Evolutionary conservation across 139 green algal genomes (phyloP), one percentile per base, ranked within the genome.

Genomic region (Ettlia oleoabundans): DNA sequence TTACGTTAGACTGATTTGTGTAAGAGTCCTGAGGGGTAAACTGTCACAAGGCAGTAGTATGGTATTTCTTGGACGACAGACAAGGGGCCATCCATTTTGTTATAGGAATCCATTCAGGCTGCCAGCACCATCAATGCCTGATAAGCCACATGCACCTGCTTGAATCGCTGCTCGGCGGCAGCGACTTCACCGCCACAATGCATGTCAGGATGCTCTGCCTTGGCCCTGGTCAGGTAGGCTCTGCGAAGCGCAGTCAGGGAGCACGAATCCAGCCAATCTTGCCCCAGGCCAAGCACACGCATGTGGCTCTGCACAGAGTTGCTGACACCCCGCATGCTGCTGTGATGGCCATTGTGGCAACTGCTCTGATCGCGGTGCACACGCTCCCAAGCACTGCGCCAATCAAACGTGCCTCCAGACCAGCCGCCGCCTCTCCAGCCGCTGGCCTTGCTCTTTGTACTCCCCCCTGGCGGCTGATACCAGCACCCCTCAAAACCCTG

Each of bases 61-160:
- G n/a, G n/a, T n/a, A n/a, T n/a, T n/a, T n/a, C n/a, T n/a, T n/a
- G n/a, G n/a, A n/a, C n/a, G n/a, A n/a, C n/a, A n/a, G n/a, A n/a
- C n/a, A n/a, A n/a, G n/a, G n/a, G n/a, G n/a, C n/a, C n/a, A n/a
- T n/a, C n/a, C n/a, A n/a, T n/a, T n/a, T n/a, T n/a, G n/a, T n/a
- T n/a, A n/a, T n/a, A n/a, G n/a, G n/a, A n/a, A n/a, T n/a, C 8
- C 63, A 43, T 40, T 68, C 26, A 33, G n/a, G 13, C 13, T 21
- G 47, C 73, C 73, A 80, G 8, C 9, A 26, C n/a, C 24, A 58
- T 40, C 38, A 86, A 41, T 51, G 40, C 40, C 6, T 81, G 61
- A 35, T 74, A 86, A 8, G 81, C 81, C 15, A 43, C 81, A 9
- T 81, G 73, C 41, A 71, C 65, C 8, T 76, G 28, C 41, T 86